Conservation (phyloP, 2,329 filamentous ascomycete genomes). For the Fusarium oligoseptatum region DNA sequence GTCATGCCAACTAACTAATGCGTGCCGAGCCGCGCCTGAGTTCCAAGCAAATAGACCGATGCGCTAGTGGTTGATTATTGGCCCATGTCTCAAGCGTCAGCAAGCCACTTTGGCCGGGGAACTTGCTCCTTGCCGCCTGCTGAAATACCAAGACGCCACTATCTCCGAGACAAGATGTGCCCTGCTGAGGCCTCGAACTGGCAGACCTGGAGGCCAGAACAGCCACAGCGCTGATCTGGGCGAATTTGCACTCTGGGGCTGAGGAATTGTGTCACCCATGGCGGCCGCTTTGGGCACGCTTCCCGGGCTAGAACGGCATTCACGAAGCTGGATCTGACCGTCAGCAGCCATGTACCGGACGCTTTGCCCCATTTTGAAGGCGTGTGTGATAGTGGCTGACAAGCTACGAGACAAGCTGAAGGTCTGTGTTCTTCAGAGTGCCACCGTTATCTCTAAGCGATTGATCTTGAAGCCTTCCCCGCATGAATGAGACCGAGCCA, state of each 20-base stretch:
- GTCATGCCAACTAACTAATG: neutral
- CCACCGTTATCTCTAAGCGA: neutral
- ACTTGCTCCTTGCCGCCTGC: neutral
- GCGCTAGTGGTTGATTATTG: neutral
- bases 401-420: neutral
- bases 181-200: neutral
- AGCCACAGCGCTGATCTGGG: neutral
- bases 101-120: neutral
- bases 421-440: neutral
- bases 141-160: constrained; percentile 1
- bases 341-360: neutral
- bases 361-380: neutral
- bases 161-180: neutral
- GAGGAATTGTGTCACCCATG: neutral
- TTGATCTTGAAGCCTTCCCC: neutral
- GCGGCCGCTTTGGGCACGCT: neutral
- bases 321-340: neutral
- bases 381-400: neutral
- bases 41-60: neutral
- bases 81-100: neutral
- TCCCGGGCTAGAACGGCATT: neutral
- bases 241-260: neutral
- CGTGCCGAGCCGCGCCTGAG: neutral
- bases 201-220: neutral
- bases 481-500: neutral